Evolutionary conservation across 169 alveolate genomes (phyloP), one percentile per base, ranked within the genome.

Genomic region (Plasmodium gallinaceum): DNA sequence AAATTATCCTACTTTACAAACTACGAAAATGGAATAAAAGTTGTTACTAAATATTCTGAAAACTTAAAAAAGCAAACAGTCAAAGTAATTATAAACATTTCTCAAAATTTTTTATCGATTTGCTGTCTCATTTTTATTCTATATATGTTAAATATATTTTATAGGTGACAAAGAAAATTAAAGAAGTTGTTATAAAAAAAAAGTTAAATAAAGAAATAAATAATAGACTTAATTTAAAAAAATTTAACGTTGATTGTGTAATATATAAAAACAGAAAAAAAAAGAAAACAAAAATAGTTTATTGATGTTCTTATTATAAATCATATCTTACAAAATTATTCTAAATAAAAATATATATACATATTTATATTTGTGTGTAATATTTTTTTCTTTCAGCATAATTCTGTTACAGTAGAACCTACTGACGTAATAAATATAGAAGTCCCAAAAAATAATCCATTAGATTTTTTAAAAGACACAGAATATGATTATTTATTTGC

Each of bases 51-150:
- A 26, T 95, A 95, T 70, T 61, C 95, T 7, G 92, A 88, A 58
- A 95, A 93, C 16, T 72, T 88, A 60, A 90, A 90, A 22, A 95
- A 95, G n/a, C 96, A 94, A 42, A 93, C 97, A 0, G 94, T 95
- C n/a, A 95, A 95, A 93, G 96, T 95, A 46, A 46, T 69, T 7
- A 46, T 26, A 39, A 24, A 22, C 12, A 52, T 52, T n/a, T 9
- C 0, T 52, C 12, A 7, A 52, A 52, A 9, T 9, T 18, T 16
- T 26, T 75, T 58, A 2, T 4, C 26, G 12, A 32, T 32, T 32
- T 32, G 14, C 6, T 62, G 32, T n/a, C 54, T 57, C 24, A 12
- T 43, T 42, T 32, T 16, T 80, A 1, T 5, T 37, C n/a, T 26
- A 32, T 26, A 10, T 2, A 24, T 83, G 8, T 26, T 72, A 48